Evolutionary conservation across 1,139 yeast species (phyloP), one percentile per base, ranked within the genome.

Genomic region (Pichia sp.): DNA sequence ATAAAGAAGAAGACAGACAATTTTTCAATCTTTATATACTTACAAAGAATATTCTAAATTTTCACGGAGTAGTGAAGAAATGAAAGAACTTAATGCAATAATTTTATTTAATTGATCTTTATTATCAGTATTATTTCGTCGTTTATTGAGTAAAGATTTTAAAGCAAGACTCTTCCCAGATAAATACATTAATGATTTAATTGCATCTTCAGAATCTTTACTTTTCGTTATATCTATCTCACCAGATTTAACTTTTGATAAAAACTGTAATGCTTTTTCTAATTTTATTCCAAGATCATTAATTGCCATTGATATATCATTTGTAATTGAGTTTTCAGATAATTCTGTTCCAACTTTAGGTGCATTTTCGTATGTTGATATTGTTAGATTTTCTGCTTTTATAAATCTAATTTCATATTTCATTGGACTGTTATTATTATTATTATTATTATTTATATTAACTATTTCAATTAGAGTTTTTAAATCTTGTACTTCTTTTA

Each of bases 41-140:
- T 18, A 18, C 18, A 18, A 18, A 18, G 18, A 36, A 11, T 42
- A 32, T 37, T 38, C 30, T 7, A 51, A 10, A 30, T 48, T 51
- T 41, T 48, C 44, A 28, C 44, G 40, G n/a, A 51, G 31, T 27
- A 51, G 37, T 4, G 53, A 51, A 4, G 52, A 42, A 18, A 35
- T 40, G 11, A 45, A 38, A 25, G 52, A 48, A 3, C 42, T 29
- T 9, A 46, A 31, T 4, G 53, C 50, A 7, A 44, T 40, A 10
- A 42, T n/a, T 5, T 29, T 32, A 28, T 48, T 38, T 10, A 47
- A 11, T 27, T 46, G 41, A 2, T 45, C 47, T 18, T 18, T 18
- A 18, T 18, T 18, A 3, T 40, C 3, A 11, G 34, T 37, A 10
- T 28, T 18, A 25, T 27, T 40, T 37, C 31, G 11, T 27, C 31